These are phyloP conservation scores for Chlamydomonas reinhardtii DNA, from an alignment of 163 green algal species.

Conservation along the genomic window DNA sequence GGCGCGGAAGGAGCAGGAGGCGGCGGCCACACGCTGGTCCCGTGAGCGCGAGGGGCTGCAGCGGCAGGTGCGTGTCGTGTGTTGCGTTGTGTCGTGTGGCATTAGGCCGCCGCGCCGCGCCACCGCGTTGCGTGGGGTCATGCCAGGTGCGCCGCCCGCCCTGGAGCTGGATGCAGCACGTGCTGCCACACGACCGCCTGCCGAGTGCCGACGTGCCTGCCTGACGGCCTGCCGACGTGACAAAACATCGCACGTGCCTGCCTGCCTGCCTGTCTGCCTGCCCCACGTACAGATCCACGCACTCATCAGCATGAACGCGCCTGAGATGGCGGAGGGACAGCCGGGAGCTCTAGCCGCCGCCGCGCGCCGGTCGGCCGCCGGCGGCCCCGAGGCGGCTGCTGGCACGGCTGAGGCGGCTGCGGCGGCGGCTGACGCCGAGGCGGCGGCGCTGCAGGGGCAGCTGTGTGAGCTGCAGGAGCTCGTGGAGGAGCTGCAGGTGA, in stretches of 20 bases:
- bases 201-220: no score
- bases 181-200: no score
- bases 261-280: no score
- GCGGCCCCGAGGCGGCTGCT: no score
- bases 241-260: no score
- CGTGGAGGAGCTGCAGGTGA: conserved; percentile 37
- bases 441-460: background rate
- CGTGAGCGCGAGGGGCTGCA: conserved; percentile 35
- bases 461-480: conserved; percentile 2
- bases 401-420: no score
- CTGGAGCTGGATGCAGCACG: no score
- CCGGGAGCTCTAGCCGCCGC: background rate
- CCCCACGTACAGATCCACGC: conserved; percentile 1
- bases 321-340: no score
- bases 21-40: background rate
- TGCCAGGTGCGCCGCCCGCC: no score
- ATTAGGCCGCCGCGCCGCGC: no score
- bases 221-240: no score
- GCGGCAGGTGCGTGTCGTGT: conserved; percentile 7
- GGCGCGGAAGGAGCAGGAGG: background rate
- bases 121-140: no score
- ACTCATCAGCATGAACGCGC: background rate
- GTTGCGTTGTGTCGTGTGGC: background rate
- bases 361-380: background rate
- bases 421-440: conserved; percentile 1